phyloP scores from a whole-genome alignment of 495 filamentous ascomycete genomes.

The Talaromyces proteolyticus region DNA sequence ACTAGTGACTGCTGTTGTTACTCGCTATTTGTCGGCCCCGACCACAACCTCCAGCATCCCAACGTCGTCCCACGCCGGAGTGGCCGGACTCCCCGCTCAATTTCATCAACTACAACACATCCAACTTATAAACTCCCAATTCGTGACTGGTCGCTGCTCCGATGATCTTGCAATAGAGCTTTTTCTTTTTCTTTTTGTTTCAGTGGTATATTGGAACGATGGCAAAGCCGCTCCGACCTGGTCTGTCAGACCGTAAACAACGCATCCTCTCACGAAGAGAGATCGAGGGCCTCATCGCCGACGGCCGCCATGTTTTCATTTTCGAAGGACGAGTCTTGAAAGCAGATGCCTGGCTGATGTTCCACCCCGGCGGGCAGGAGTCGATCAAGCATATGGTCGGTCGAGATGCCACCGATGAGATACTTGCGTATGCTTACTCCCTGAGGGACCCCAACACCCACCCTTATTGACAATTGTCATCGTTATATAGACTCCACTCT shows the following conservation, averaged over 20 bases:
- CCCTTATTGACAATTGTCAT: neutral
- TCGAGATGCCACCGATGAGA: conserved; percentile 92
- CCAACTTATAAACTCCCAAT: no score
- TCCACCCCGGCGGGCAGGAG: conserved; percentile 89
- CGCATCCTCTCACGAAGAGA: conserved; percentile 61
- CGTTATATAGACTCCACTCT: conserved; percentile 67
- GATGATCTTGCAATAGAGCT: no score
- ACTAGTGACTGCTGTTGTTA: no score
- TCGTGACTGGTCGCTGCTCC: no score
- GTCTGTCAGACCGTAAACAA: conserved; percentile 33
- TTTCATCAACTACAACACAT: no score
- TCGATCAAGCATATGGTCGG: conserved; percentile 94
- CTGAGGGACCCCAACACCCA: no score
- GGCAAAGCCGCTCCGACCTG: neutral
- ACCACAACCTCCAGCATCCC: no score
- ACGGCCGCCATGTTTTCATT: conserved; percentile 77
- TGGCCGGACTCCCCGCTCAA: no score
- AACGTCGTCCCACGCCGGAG: no score
- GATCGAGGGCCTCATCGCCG: conserved; percentile 82
- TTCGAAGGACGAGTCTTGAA: conserved; percentile 76
- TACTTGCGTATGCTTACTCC: conserved; percentile 63
- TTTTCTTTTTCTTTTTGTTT: no score
- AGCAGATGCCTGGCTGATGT: conserved; percentile 80
- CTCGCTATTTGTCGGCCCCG: no score
- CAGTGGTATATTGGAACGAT: neutral